Evolutionary conservation across 345 rosid genomes (phyloP), one percentile per base, ranked within the genome.

Genomic region (Populus davidiana): DNA sequence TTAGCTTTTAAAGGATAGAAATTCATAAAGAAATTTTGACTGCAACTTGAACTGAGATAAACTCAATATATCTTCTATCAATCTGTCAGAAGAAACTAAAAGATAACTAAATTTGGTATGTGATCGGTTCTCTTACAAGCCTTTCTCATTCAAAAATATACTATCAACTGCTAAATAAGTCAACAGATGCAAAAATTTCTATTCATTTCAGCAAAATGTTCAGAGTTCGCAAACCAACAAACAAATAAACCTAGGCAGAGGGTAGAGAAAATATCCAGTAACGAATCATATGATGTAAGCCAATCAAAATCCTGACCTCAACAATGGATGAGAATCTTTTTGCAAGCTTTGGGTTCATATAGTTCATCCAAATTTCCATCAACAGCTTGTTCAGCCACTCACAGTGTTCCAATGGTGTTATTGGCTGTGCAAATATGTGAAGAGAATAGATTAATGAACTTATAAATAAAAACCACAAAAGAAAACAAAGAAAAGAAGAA

Each of bases 311-410:
- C 85, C 88, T 74, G 67, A 96, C 99, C 97, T 92, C 97, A 49
- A 93, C 96, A 79, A 90, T 86, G 66, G 90, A 82, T 52, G 94
- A 85, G 80, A 96, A 93, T 77, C 90, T 90, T 70, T 70, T 71
- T 31, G 98, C 88, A 70, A 96, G 83, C 83, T 89, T 92, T 80
- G 90, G 92, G 83, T 82, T 89, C 75, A 96, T 47, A 78, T n/a
- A 85, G 86, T 83, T 81, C 31, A 84, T 85, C 99, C 99, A 96
- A 75, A 96, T 77, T 86, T 93, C 99, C 80, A 87, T 79, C 69
- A 93, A 81, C 67, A 96, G 85, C 83, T 92, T 96, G 86, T 96
- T 96, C 75, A 93, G 82, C 99, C 99, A 96, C 85, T 93, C 96
- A 64, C 98, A 92, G 76, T 91, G 97, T 81, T 96, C 99, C 89